Conservation (phyloP, 1,284 basidiomycete genomes). For the Puccinia triticina region DNA sequence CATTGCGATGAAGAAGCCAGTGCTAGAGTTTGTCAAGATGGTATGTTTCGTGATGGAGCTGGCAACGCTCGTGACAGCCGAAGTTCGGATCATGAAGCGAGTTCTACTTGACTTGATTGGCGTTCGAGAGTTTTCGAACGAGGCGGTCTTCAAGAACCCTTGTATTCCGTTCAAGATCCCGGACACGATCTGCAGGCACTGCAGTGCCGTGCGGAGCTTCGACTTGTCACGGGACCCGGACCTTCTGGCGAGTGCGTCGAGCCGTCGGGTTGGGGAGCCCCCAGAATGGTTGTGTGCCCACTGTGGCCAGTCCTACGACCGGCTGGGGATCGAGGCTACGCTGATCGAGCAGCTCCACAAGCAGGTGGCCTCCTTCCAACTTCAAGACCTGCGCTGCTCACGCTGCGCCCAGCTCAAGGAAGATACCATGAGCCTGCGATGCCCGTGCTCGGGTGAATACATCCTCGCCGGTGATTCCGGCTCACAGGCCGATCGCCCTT, state of each 20-base stretch:
- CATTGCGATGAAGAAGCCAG: constrained; percentile 73
- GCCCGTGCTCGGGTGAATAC: constrained; percentile 84
- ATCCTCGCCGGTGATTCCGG: constrained; percentile 58
- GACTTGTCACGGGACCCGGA: constrained; percentile 50
- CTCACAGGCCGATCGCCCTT: constrained; percentile 8
- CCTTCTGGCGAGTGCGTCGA: constrained; percentile 76
- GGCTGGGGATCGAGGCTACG: constrained; percentile 78
- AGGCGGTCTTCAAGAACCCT: constrained; percentile 85
- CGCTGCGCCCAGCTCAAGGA: constrained; percentile 87
- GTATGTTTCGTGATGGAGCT: constrained; percentile 79
- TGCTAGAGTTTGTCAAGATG: constrained; percentile 88
- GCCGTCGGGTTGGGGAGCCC: constrained; percentile 69
- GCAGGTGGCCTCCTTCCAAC: constrained; percentile 75
- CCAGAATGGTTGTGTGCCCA: constrained; percentile 61
- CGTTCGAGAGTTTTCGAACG: constrained; percentile 76
- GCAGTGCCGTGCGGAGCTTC: constrained; percentile 72
- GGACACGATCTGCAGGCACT: constrained; percentile 86
- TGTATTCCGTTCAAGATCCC: constrained; percentile 85
- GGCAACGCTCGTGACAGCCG: constrained; percentile 76
- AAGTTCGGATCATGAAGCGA: constrained; percentile 84
- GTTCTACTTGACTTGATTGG: constrained; percentile 86
- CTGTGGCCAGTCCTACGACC: constrained; percentile 87
- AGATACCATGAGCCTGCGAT: constrained; percentile 81
- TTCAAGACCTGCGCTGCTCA: constrained; percentile 78
- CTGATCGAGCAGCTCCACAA: constrained; percentile 76